Evolutionary conservation across 352 stramenopile species (phyloP), one percentile per base, ranked within the genome.

Genomic region (Pythium brachiatum): DNA sequence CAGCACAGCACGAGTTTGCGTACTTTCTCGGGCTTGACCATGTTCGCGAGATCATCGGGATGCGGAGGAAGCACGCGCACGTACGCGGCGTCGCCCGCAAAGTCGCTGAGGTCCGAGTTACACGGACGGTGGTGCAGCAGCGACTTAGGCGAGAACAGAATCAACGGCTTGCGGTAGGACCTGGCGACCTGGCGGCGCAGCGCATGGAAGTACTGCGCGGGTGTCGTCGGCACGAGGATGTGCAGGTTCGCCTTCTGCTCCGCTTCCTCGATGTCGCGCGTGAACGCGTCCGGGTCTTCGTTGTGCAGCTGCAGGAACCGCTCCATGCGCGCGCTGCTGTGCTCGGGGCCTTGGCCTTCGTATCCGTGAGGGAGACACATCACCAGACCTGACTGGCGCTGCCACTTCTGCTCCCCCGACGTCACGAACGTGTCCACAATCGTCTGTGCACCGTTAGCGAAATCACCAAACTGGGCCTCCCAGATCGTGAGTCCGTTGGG

Each of bases 151-250:
- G 79, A 79, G 26, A 96, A 92, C 43, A 94, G 63, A 23, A 95
- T 72, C 16, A 95, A 60, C 38, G 88, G 88, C 58, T 96, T 95
- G 53, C 83, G 82, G 66, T 88, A 91, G 41, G 66, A 80, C 34
- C 72, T 80, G 25, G 64, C 56, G n/a, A 90, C 75, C 67, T 95
- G 86, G 29, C 96, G 79, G 9, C 96, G 89, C 53, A 99, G 78
- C 18, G 86, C 91, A 68, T 99, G 96, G 72, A 99, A 99, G 68
- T 99, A 99, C 73, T 99, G 97, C 4, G 96, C 96, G 0, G 96
- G 95, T 0, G 89, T 97, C 26, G 83, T 94, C 27, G 82, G 80
- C 53, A 86, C 85, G 31, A 89, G 66, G 18, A 95, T 83, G 53
- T 90, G 80, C 43, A 94, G 74, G 66, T 97, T 96, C 4, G 73